Conservation (phyloP, 1,284 basidiomycete species). For the Entoloma clypeatum region DNA sequence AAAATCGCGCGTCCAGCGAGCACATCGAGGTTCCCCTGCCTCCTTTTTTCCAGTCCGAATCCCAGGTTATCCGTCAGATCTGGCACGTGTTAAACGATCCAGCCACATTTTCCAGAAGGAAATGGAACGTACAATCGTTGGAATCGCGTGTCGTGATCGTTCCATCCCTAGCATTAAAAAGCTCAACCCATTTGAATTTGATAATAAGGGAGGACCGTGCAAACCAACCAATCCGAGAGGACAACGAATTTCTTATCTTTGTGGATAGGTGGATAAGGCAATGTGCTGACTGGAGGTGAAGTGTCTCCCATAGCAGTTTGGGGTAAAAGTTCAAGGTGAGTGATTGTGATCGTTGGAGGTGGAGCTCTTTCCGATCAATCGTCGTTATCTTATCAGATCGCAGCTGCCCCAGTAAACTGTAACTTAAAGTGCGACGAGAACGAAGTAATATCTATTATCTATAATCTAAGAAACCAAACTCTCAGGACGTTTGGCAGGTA, state of each 20-base stretch:
- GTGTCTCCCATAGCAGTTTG: constrained; percentile 12
- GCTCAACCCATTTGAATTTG: constrained; percentile 7
- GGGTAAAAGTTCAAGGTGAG: neutral
- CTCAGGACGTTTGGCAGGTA: neutral
- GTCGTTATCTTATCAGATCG: neutral
- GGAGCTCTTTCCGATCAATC: neutral
- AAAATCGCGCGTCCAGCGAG: constrained; percentile 66
- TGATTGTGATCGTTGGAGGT: neutral
- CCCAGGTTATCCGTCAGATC: constrained; percentile 79
- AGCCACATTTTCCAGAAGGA: constrained; percentile 1
- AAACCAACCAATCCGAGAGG: constrained; percentile 81
- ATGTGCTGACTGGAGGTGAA: constrained; percentile 52
- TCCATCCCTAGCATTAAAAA: constrained; percentile 63
- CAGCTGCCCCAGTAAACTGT: neutral
- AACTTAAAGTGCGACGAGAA: too few species aligned
- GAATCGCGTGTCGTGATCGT: constrained; percentile 89
- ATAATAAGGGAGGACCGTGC: constrained; percentile 5
- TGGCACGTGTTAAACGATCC: constrained; percentile 23
- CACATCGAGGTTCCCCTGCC: constrained; percentile 70
- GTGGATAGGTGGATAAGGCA: constrained; percentile 79
- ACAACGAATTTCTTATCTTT: constrained; percentile 81
- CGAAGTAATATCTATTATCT: too few species aligned
- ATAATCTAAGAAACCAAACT: neutral
- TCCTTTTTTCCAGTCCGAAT: constrained; percentile 63
- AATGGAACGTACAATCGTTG: constrained; percentile 73